Evolutionary conservation across 495 filamentous ascomycete species (phyloP).

Genomic region (Poronia punctata): DNA sequence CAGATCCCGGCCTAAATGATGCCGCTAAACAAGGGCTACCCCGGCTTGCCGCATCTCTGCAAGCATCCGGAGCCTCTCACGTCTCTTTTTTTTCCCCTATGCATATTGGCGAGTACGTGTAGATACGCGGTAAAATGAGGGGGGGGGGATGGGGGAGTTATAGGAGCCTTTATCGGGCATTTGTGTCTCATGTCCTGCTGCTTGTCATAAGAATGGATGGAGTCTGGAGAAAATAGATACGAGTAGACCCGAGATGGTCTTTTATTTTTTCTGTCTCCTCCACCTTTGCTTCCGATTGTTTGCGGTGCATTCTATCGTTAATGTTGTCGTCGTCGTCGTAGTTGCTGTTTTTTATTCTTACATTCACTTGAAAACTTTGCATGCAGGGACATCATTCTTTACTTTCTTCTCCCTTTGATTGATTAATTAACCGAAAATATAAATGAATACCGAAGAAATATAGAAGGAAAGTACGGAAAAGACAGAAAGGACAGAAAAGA

Average conservation of each 20-base stretch:
- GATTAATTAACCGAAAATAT: too few species aligned
- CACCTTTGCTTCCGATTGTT: conserved; percentile 7
- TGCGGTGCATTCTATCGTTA: conserved; percentile 8
- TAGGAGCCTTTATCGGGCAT: not conserved
- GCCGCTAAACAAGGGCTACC: conserved; percentile 9
- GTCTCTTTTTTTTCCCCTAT: not conserved
- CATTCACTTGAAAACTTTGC: conserved; percentile 5
- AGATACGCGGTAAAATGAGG: too few species aligned
- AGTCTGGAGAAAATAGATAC: not conserved
- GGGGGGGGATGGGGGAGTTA: not conserved
- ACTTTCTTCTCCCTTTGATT: conserved; percentile 9
- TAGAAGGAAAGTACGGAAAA: conserved; percentile 1
- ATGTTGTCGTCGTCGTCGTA: conserved; percentile 4
- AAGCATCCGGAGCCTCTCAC: conserved; percentile 2
- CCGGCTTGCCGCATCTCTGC: not conserved
- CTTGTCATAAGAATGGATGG: conserved; percentile 7
- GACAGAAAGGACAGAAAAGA: not conserved
- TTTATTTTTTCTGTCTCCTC: too few species aligned
- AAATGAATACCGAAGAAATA: too few species aligned
- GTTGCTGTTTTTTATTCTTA: conserved; percentile 3
- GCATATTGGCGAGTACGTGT: too few species aligned
- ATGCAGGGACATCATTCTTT: too few species aligned
- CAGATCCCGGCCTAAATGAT: conserved; percentile 9
- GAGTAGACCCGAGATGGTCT: conserved; percentile 1
- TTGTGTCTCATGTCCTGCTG: not conserved